These are phyloP conservation scores for Backusella mclennaniae DNA, from an alignment of 192 early-diverging fungal species.

Conservation along the genomic window DNA sequence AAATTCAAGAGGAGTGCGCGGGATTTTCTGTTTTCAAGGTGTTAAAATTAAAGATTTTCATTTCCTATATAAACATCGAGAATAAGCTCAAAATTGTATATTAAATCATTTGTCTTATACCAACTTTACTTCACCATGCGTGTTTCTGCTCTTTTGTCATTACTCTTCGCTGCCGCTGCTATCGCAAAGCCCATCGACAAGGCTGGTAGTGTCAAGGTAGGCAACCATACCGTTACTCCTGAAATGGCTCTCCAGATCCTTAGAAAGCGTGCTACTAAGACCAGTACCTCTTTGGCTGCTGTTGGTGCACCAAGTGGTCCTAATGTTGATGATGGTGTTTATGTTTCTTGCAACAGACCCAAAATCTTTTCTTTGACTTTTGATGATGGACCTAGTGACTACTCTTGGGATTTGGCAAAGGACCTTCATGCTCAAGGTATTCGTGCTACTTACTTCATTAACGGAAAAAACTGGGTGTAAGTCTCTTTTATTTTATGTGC, in stretches of 20 bases:
- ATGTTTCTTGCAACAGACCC: conserved; percentile 2
- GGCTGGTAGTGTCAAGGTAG: background rate
- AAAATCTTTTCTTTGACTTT: conserved; percentile 56
- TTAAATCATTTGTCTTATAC: background rate
- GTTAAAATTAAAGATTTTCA: background rate
- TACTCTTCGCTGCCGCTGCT: background rate
- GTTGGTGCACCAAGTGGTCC: background rate
- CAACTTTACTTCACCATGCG: background rate
- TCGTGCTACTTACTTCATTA: conserved; percentile 66
- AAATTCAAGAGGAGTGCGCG: background rate
- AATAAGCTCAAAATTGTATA: background rate
- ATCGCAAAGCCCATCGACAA: background rate
- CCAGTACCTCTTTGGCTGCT: background rate
- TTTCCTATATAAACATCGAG: background rate
- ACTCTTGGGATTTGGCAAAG: conserved; percentile 22
- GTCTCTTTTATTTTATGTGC: background rate
- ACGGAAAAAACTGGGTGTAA: conserved; percentile 56
- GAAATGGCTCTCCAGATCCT: background rate
- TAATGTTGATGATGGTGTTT: background rate
- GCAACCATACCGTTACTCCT: background rate
- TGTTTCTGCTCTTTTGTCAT: background rate
- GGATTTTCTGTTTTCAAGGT: background rate
- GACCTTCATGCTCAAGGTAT: conserved; percentile 16
- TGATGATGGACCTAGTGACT: conserved; percentile 49
- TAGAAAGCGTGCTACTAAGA: background rate